Evolutionary conservation across 768 basidiomycete genomes (phyloP).

Genomic region (Lactarius vividus): DNA sequence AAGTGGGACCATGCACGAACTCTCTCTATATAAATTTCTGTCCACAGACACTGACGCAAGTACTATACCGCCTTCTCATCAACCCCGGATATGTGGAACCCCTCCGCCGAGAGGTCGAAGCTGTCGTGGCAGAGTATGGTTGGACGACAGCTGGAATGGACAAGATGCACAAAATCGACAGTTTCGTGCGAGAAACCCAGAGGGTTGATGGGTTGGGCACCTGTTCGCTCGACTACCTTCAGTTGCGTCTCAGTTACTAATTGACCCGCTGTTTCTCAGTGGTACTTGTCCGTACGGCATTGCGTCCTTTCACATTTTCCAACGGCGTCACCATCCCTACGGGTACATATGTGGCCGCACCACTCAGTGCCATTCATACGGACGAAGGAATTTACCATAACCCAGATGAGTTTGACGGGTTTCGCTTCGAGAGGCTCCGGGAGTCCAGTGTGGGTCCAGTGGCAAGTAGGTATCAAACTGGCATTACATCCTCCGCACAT

Average conservation of each 20-base stretch:
- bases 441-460: not conserved
- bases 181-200: conserved; percentile 38
- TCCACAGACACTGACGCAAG: conserved; percentile 33
- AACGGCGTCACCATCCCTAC: conserved; percentile 43
- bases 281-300: conserved; percentile 30
- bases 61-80: conserved; percentile 34
- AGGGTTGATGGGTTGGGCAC: conserved; percentile 30
- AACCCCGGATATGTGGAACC: conserved; percentile 31
- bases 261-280: conserved; percentile 19
- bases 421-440: conserved; percentile 36
- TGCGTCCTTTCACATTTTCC: conserved; percentile 43
- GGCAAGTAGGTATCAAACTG: conserved; percentile 5
- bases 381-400: conserved; percentile 35
- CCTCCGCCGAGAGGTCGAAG: conserved; percentile 37
- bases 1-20: not conserved
- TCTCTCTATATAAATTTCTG: not conserved
- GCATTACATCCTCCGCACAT: conserved; percentile 25
- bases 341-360: conserved; percentile 35
- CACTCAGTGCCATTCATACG: conserved; percentile 34
- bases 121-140: conserved; percentile 31
- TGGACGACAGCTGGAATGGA: conserved; percentile 35
- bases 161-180: conserved; percentile 37
- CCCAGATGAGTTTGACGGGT: conserved; percentile 41
- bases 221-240: conserved; percentile 23
- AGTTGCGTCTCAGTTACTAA: not conserved